Conservation (phyloP, 129 eudicot species). For the Artemisia argyi region DNA sequence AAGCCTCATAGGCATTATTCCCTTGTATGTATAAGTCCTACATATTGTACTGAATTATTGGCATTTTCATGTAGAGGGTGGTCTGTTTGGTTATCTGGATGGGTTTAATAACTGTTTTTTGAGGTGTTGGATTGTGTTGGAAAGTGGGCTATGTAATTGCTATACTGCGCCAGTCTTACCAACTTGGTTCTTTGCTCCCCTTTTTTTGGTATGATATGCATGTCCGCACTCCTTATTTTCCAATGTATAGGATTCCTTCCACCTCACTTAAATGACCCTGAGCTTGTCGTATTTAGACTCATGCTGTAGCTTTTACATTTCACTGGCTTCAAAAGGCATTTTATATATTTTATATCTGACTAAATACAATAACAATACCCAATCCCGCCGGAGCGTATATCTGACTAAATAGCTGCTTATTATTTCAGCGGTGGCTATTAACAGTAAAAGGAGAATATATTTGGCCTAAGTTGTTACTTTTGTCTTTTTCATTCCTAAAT, state of each 20-base stretch:
- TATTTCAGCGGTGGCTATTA: not conserved
- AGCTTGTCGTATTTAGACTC: too few relatives aligned
- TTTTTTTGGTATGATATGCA: too few relatives aligned
- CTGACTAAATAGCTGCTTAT: not conserved
- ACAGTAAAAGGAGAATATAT: not conserved
- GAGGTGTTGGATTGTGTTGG: slow-evolving; percentile 5
- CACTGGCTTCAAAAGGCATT: too few relatives aligned
- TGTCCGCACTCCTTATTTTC: too few relatives aligned
- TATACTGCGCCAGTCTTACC: too few relatives aligned
- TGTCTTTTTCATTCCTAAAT: not conserved
- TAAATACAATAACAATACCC: too few relatives aligned
- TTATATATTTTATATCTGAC: too few relatives aligned
- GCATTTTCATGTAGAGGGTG: slow-evolving; percentile 12
- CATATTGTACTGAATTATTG: slow-evolving; percentile 1
- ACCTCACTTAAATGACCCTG: too few relatives aligned
- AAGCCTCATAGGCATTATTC: slow-evolving; percentile 4
- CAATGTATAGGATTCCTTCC: too few relatives aligned
- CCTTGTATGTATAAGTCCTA: not conserved
- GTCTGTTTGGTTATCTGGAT: not conserved
- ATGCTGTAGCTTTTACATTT: too few relatives aligned
- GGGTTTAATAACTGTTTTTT: not conserved
- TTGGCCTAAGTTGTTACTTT: slow-evolving; percentile 1
- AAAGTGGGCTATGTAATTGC: not conserved
- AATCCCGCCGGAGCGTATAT: too few relatives aligned
- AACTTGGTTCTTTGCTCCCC: too few relatives aligned